Percentiles rank a stretch among this genome's conserved stretches.
Evolutionary conservation across 139 green algal species (phyloP).

Genomic region (Bryopsis sp.): DNA sequence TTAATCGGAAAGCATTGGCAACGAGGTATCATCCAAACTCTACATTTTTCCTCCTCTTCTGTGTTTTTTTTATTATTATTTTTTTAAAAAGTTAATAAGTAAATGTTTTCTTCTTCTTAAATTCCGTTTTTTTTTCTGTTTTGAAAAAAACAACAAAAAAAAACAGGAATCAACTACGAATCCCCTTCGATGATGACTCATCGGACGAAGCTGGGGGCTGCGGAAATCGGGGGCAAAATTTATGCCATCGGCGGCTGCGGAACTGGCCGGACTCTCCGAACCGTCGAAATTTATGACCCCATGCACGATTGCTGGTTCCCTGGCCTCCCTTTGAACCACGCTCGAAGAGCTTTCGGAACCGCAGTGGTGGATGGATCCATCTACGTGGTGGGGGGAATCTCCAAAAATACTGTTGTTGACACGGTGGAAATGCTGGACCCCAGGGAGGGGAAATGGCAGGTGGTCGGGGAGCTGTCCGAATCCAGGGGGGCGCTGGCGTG

Average conservation of each 20-base stretch:
- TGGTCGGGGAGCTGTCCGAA: neutral
- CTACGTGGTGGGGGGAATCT: neutral
- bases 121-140: no score
- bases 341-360: neutral
- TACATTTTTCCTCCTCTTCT: no score
- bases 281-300: constrained; percentile 9
- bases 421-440: constrained; percentile 4
- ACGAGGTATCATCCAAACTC: no score
- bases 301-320: neutral
- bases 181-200: neutral
- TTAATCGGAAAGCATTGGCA: no score
- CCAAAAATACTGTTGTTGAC: neutral
- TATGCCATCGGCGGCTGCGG: neutral
- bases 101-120: no score
- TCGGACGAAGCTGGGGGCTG: neutral
- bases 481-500: neutral
- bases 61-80: no score
- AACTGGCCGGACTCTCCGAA: neutral
- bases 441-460: neutral
- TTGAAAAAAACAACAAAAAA: no score
- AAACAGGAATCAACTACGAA: neutral
- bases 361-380: neutral
- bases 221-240: neutral
- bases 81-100: no score
- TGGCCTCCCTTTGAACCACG: neutral